These are phyloP conservation scores for Zizania palustris DNA, from an alignment of 202 grass and related monocot species.

Conservation along the genomic window DNA sequence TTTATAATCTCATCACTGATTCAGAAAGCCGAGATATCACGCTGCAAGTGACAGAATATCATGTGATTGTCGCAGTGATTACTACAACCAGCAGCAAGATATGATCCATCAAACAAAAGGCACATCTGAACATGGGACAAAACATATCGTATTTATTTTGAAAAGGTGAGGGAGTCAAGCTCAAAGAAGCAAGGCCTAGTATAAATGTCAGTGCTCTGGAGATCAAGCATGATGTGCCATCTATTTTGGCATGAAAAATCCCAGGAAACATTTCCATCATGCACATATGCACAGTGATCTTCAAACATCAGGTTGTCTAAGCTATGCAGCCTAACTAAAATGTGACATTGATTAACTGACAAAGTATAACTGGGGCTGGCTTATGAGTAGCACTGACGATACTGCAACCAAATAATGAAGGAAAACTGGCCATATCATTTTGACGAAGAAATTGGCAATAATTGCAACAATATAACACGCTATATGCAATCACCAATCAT, in stretches of 20 bases:
- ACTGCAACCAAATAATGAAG: neutral
- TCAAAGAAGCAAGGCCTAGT: too few relatives aligned
- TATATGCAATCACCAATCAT: too few relatives aligned
- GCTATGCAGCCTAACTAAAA: neutral
- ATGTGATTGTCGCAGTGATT: neutral
- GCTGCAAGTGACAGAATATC: conserved; percentile 8
- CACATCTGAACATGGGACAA: too few relatives aligned
- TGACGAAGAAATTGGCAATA: neutral
- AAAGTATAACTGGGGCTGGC: neutral
- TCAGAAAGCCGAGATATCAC: conserved; percentile 7
- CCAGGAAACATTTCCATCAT: too few relatives aligned
- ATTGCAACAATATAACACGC: too few relatives aligned
- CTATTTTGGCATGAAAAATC: too few relatives aligned
- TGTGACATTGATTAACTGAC: neutral
- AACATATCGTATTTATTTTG: too few relatives aligned
- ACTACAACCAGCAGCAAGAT: conserved; percentile 5
- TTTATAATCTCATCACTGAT: neutral
- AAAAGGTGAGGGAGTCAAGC: too few relatives aligned
- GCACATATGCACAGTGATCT: neutral
- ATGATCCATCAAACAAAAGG: neutral
- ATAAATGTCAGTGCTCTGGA: too few relatives aligned
- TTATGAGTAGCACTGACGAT: neutral
- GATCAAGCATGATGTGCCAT: too few relatives aligned
- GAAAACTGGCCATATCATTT: neutral
- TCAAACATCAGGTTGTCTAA: neutral